Base-by-base conservation (phyloP, 441 rosid species). In the Croton laevigatus region DNA sequence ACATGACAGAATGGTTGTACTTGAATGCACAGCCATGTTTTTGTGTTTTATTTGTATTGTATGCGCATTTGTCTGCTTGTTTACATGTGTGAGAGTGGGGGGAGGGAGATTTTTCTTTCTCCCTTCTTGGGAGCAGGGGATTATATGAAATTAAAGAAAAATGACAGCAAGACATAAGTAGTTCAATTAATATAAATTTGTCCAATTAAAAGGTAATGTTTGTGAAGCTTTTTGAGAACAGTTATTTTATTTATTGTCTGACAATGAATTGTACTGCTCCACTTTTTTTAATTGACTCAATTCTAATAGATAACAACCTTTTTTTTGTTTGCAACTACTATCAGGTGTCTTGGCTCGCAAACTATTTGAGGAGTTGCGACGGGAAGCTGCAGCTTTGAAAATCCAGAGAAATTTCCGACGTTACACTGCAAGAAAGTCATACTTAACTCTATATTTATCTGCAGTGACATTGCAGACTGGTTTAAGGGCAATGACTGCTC, bases 401-500 rank as follows among this genome's bases (percentile, higher is more conserved):
- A 89, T 96, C 77, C 97, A 96, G 78, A 96, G 86, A 88, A 89
- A 84, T 79, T 96, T 88, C 89, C 83, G 86, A 70, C 80, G 80
- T 75, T 84, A 84, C 71, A 84, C 78, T 70, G 92, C 87, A 78
- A 88, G 91, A 73, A 85, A 83, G 73, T 83, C 95, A 71, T 96
- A 91, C 77, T 51, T 82, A 66, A 66, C 84, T 55, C 74, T 78
- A 37, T 82, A 86, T 76, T 80, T 71, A 60, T 90, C 95, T 75
- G 91, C 95, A 40, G 80, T 92, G 59, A 78, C 81, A 61, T 78
- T 94, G 81, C 99, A 96, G 88, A 88, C 98, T 48, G 94, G 97
- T 61, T 85, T 94, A 74, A 90, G 98, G 81, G 90, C 96, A 59
- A 94, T 96, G 99, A 86, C 84, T 76, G 98, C 98, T 81, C 95